phyloP scores from a whole-genome alignment of 75 land plant genomes.

The Azolla pinnata region DNA sequence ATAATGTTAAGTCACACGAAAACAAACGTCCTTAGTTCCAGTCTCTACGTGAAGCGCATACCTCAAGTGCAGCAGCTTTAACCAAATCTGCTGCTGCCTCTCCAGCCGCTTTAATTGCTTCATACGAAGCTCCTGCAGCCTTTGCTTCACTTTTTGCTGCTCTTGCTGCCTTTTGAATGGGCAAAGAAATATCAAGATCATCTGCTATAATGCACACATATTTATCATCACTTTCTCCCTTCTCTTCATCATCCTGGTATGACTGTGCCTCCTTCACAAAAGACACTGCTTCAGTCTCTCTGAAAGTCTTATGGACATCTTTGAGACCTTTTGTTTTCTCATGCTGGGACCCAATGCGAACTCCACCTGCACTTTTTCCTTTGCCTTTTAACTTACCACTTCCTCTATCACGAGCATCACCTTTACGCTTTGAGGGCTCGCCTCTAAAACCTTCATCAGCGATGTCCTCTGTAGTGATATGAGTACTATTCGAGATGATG shows the following conservation, averaged over 20 bases:
- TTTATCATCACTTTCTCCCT: slow-evolving; percentile 52
- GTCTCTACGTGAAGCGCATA: no score
- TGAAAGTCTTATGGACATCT: slow-evolving; percentile 13
- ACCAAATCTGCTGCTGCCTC: slow-evolving; percentile 97
- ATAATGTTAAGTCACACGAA: no score
- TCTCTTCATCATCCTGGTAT: no score
- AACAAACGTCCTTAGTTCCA: no score
- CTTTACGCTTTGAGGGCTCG: slow-evolving; percentile 53
- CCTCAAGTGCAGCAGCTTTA: slow-evolving; percentile 86
- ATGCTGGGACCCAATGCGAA: slow-evolving; percentile 13
- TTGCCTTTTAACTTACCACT: slow-evolving; percentile 46
- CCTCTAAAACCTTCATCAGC: slow-evolving; percentile 57
- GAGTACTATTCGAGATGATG: slow-evolving; percentile 15
- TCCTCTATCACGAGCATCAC: slow-evolving; percentile 33
- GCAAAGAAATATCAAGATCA: slow-evolving; percentile 50
- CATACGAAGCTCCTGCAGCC: slow-evolving; percentile 67
- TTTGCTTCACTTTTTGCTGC: slow-evolving; percentile 95
- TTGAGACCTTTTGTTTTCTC: slow-evolving; percentile 18
- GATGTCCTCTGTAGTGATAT: slow-evolving; percentile 32
- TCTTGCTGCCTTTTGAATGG: slow-evolving; percentile 57
- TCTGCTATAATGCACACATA: slow-evolving; percentile 49
- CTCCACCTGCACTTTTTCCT: slow-evolving; percentile 44
- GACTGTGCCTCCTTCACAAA: no score
- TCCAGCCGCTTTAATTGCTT: slow-evolving; percentile 87
- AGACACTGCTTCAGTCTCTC: slow-evolving; percentile 23